Conservation (phyloP, 2,329 filamentous ascomycete genomes). For the Zelopaecilomyces penicillatus region DNA sequence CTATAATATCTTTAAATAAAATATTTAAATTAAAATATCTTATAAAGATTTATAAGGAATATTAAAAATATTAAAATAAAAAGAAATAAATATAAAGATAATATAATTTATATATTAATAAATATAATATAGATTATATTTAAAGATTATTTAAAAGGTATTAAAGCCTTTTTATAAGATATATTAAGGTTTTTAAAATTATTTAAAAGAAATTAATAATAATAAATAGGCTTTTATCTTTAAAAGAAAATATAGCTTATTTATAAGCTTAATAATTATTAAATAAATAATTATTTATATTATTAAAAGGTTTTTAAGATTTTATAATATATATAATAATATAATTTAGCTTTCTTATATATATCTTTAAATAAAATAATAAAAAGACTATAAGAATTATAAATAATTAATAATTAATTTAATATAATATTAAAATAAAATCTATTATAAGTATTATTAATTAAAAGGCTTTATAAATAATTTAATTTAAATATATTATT, state of each 20-base stretch:
- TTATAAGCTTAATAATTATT: not conserved
- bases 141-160: not conserved
- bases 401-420: not conserved
- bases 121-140: not conserved
- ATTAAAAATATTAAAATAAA: not conserved
- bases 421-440: not conserved
- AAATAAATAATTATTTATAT: no score
- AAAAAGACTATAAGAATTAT: not conserved
- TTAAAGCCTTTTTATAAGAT: no score
- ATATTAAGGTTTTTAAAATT: no score
- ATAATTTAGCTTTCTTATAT: not conserved
- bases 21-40: not conserved
- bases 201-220: not conserved
- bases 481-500: not conserved
- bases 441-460: not conserved
- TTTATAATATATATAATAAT: not conserved
- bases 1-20: not conserved
- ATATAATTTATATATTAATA: not conserved
- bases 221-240: not conserved
- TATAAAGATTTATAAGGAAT: not conserved
- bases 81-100: not conserved
- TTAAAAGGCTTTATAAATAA: not conserved
- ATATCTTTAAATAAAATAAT: not conserved
- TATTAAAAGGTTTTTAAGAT: not conserved
- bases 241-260: not conserved